Evolutionary conservation across 2,329 filamentous ascomycete genomes (phyloP), one percentile per base, ranked within the genome.

Genomic region (Aspergillus unguis): DNA sequence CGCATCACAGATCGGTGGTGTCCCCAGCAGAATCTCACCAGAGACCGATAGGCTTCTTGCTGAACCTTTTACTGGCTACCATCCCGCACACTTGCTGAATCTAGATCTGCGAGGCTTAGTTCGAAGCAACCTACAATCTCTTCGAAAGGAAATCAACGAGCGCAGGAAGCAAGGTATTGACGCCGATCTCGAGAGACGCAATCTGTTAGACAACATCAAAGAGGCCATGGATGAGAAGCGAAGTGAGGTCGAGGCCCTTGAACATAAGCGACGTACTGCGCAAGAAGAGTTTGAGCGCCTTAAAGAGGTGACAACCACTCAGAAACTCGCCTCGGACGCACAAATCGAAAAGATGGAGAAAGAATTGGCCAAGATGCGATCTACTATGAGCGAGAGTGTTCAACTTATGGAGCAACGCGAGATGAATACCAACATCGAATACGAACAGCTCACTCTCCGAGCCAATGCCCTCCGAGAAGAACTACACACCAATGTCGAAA

Each of bases 271-370:
- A 42, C 84, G 89, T 32, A 89, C 89, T 17, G 92, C 92, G 0
- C 88, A 95, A 69, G 90, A 95, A 65, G 92, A 96, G 68, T 95
- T 96, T 67, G 91, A 96, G 66, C 91, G 90, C 73, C 92, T 90
- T 23, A 92, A 92, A 67, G 94, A 96, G 78, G 83, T 84, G 54
- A 92, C 88, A 6, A 88, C 83, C 42, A 89, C 91, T 17, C 90
- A 96, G 69, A 95, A 95, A 75, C 83, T 92, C 68, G 87, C 86
- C 6, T 90, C 86, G 2, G 94, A 97, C 68, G 85, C 92, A 6
- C 92, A 97, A 71, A 96, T 99, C 64, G 94, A 99, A 73, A 94
- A 94, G 77, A 95, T 96, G 87, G 94, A 99, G 75, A 96, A 96
- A 73, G 92, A 99, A 70, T 77, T 99, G n/a, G 88, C 89, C 43